Evolutionary conservation across 352 stramenopile species (phyloP), one percentile per base, ranked within the genome.

Genomic region (Pelagophyceae sp.): DNA sequence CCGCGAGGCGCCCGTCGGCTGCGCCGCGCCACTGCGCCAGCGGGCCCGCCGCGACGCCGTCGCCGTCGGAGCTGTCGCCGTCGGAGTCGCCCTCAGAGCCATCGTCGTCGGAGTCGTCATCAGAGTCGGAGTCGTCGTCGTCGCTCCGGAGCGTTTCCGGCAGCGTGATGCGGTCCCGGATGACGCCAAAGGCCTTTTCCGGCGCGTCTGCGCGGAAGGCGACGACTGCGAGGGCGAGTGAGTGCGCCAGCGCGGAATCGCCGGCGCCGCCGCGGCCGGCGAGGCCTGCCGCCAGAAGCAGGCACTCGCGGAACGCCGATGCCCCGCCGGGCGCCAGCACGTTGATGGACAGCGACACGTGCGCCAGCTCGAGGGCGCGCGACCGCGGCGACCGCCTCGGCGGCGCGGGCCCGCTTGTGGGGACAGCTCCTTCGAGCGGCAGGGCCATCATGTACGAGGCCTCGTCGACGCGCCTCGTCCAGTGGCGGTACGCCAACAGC

Each of bases 401-500:
- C n/a, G n/a, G n/a, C n/a, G n/a, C n/a, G n/a, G n/a, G n/a, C n/a
- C n/a, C n/a, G n/a, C n/a, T n/a, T n/a, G n/a, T n/a, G n/a, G n/a
- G n/a, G n/a, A n/a, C n/a, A n/a, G n/a, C n/a, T n/a, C n/a, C n/a
- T 33, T n/a, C 58, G 58, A 65, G 58, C 11, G 61, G 54, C 54
- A n/a, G 11, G 35, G 67, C 67, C 67, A 74, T 74, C 67, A 74
- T 74, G 67, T 74, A 58, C 2, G 67, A 74, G 17, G 31, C 67
- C 35, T 58, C 67, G 67, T 74, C 35, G 61, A 71, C 61, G 61
- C 61, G 61, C n/a, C 61, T 27, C 61, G 61, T 72, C 74, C 74
- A 78, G 74, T 78, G 74, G 61, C 74, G 50, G 74, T 78, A 78
- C 1, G 50, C 51, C 29, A 78, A 38, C 27, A 58, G 72, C 6